phyloP scores from a whole-genome alignment of 176 grass and related monocot genomes.

The Triticum urartu region DNA sequence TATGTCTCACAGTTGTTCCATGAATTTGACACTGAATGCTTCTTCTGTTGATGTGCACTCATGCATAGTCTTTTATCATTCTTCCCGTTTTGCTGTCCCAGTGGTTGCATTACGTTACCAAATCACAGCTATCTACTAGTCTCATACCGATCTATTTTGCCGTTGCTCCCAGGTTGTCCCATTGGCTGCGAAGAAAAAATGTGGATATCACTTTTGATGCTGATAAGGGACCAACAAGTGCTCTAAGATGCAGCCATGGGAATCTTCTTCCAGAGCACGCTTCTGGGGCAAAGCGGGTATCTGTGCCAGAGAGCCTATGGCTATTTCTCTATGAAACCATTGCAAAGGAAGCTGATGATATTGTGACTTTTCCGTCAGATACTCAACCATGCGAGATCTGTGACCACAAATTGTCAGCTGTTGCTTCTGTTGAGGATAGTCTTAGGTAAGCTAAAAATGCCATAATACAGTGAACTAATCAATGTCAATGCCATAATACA shows the following conservation, averaged over 20 bases:
- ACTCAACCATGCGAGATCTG: conserved; percentile 70
- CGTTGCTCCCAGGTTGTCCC: conserved; percentile 58
- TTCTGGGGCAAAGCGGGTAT: conserved; percentile 82
- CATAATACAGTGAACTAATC: conserved; percentile 9
- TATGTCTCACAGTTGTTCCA: neutral
- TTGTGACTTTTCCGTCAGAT: conserved; percentile 68
- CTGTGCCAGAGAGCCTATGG: conserved; percentile 74
- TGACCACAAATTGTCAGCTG: conserved; percentile 69
- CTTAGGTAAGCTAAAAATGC: conserved; percentile 67
- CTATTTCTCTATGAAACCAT: conserved; percentile 76
- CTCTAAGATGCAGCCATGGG: conserved; percentile 80
- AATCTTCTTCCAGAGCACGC: conserved; percentile 81
- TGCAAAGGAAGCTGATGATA: conserved; percentile 42
- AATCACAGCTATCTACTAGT: neutral
- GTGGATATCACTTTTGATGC: conserved; percentile 58
- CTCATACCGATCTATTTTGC: conserved; percentile 5
- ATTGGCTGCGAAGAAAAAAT: conserved; percentile 92
- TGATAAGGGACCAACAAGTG: conserved; percentile 79
- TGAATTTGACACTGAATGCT: neutral
- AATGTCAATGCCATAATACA: neutral
- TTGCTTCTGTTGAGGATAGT: conserved; percentile 78
- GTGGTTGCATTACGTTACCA: conserved; percentile 29
- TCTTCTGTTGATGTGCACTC: neutral
- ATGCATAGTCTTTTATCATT: neutral
- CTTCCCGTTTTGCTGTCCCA: conserved; percentile 48